A percentile compares a stretch with the other conserved stretches of the same genome.
phyloP scores from a whole-genome alignment of 2,329 filamentous ascomycete genomes.

The Beauveria caledonica region DNA sequence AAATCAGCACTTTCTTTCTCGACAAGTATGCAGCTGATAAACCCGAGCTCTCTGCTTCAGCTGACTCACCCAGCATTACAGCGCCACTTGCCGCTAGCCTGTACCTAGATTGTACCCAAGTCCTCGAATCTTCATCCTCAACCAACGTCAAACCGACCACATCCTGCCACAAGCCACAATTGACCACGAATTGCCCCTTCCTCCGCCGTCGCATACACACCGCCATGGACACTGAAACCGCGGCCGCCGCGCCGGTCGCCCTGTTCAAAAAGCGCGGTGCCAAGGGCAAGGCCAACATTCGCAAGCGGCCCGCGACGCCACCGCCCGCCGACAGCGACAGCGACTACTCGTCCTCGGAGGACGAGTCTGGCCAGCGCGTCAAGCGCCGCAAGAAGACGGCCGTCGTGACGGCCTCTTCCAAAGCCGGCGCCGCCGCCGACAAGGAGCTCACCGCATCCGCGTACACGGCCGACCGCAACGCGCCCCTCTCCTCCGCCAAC shows the following conservation, averaged over 20 bases:
- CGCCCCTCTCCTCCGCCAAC: slow-evolving; percentile 59
- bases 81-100: not conserved
- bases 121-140: not conserved
- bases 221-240: slow-evolving; percentile 11
- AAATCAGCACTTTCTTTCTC: no score
- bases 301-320: slow-evolving; percentile 74
- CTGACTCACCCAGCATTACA: no score
- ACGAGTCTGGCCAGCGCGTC: slow-evolving; percentile 65
- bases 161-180: not conserved
- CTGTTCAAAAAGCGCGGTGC: slow-evolving; percentile 80
- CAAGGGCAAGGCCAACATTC: slow-evolving; percentile 67
- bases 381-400: slow-evolving; percentile 69
- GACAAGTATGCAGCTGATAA: no score
- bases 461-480: slow-evolving; percentile 52
- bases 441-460: slow-evolving; percentile 41
- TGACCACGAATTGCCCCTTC: not conserved
- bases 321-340: slow-evolving; percentile 58
- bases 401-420: slow-evolving; percentile 57
- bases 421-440: slow-evolving; percentile 21
- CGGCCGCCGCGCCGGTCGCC: slow-evolving; percentile 43
- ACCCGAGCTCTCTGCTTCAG: no score
- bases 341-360: slow-evolving; percentile 65
- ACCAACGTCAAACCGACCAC: not conserved
- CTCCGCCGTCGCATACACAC: slow-evolving; percentile 6
- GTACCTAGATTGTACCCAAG: not conserved